Conservation (phyloP, 2,329 filamentous ascomycete genomes). For the Fusarium oligoseptatum region DNA sequence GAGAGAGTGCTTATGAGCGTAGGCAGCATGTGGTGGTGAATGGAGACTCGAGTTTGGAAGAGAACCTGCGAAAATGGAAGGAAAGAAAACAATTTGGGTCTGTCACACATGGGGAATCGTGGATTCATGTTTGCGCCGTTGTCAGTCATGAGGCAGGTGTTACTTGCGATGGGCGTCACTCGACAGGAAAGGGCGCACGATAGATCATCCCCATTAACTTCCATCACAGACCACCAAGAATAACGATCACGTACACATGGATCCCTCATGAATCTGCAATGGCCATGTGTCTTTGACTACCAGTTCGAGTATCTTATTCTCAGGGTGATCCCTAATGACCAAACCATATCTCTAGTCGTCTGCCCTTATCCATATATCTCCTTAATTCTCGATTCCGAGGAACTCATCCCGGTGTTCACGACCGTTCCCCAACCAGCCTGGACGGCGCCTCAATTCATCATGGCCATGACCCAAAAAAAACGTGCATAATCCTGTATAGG, state of each 20-base stretch:
- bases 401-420: neutral
- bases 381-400: neutral
- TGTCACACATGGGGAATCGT: neutral
- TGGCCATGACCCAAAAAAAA: too few relatives aligned
- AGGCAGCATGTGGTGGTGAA: neutral
- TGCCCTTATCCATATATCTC: neutral
- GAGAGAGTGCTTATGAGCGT: neutral
- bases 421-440: too few relatives aligned
- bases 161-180: neutral
- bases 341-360: neutral
- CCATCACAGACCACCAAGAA: neutral
- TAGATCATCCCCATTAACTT: neutral
- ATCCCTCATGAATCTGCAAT: neutral
- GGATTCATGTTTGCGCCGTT: neutral
- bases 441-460: too few relatives aligned
- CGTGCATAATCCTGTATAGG: too few relatives aligned
- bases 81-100: neutral
- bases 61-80: neutral
- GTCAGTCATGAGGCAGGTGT: neutral
- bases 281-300: neutral
- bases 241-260: neutral
- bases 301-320: neutral
- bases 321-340: neutral
- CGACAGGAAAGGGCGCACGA: neutral
- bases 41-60: neutral